These are phyloP conservation scores for Starmera pachycereana DNA, from an alignment of 805 yeast genomes.

Conservation along the genomic window DNA sequence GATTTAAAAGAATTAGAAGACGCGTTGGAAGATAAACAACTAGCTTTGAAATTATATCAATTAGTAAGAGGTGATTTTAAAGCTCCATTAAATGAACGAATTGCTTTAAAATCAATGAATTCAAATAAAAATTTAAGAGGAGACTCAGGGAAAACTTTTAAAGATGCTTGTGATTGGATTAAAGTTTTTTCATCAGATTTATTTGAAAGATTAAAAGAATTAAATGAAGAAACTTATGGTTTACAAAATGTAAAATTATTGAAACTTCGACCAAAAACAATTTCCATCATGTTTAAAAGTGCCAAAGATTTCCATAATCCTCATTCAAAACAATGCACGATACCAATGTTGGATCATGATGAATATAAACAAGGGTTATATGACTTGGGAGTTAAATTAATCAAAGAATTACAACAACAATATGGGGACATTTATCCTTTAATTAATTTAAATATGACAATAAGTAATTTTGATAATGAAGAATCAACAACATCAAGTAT, in stretches of 20 bases:
- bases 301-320: conserved; percentile 11
- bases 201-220: conserved; percentile 60
- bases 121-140: conserved; percentile 73
- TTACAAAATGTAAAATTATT: neutral
- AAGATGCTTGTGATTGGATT: conserved; percentile 63
- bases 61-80: conserved; percentile 54
- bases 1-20: conserved; percentile 27
- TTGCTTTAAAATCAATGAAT: conserved; percentile 76
- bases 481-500: conserved; percentile 10
- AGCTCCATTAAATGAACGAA: conserved; percentile 45
- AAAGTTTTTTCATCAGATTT: conserved; percentile 77
- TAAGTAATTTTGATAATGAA: conserved; percentile 43
- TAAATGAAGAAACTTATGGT: conserved; percentile 45
- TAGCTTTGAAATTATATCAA: conserved; percentile 47
- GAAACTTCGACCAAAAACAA: conserved; percentile 35
- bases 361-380: conserved; percentile 18
- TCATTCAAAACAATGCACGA: conserved; percentile 27
- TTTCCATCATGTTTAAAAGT: conserved; percentile 28
- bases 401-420: conserved; percentile 28
- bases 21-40: conserved; percentile 30
- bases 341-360: conserved; percentile 11
- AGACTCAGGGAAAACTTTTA: conserved; percentile 35
- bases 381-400: conserved; percentile 26
- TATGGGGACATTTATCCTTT: conserved; percentile 34
- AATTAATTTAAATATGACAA: conserved; percentile 36